These are phyloP conservation scores for Dryas drummondii DNA, from an alignment of 306 rosid species.

Conservation along the genomic window DNA sequence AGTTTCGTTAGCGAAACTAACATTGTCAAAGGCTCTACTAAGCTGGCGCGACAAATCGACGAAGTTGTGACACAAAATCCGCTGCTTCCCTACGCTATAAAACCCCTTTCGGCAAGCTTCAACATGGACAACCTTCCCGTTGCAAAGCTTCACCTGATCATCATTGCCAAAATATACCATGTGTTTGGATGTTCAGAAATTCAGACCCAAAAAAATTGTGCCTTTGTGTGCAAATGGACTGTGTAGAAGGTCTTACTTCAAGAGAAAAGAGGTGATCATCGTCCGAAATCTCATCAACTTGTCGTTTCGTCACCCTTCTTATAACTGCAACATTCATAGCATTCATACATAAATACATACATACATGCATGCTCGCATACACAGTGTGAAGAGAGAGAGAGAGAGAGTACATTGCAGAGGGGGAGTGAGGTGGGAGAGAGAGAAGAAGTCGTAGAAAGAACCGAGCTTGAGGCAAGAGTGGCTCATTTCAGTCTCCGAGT, in stretches of 20 bases:
- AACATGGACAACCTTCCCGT: slow-evolving; percentile 82
- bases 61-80: slow-evolving; percentile 77
- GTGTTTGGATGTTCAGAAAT: background rate
- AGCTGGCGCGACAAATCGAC: slow-evolving; percentile 88
- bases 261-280: slow-evolving; percentile 76
- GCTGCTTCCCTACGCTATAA: slow-evolving; percentile 75
- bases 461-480: slow-evolving; percentile 80
- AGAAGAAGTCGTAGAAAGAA: slow-evolving; percentile 90
- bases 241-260: slow-evolving; percentile 45
- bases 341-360: background rate
- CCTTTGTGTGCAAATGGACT: background rate
- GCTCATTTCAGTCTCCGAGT: slow-evolving; percentile 64
- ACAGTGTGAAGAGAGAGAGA: background rate
- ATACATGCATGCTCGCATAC: background rate
- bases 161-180: slow-evolving; percentile 12
- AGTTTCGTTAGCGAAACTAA: slow-evolving; percentile 28
- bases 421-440: slow-evolving; percentile 80
- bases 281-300: slow-evolving; percentile 61
- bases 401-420: slow-evolving; percentile 74
- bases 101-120: slow-evolving; percentile 93
- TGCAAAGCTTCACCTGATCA: slow-evolving; percentile 79
- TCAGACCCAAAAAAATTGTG: background rate
- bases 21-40: slow-evolving; percentile 88
- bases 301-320: slow-evolving; percentile 57
- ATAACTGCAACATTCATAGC: slow-evolving; percentile 50